Base-by-base conservation (phyloP, 164 flowering plant species). In the Tetracentron sinense region DNA sequence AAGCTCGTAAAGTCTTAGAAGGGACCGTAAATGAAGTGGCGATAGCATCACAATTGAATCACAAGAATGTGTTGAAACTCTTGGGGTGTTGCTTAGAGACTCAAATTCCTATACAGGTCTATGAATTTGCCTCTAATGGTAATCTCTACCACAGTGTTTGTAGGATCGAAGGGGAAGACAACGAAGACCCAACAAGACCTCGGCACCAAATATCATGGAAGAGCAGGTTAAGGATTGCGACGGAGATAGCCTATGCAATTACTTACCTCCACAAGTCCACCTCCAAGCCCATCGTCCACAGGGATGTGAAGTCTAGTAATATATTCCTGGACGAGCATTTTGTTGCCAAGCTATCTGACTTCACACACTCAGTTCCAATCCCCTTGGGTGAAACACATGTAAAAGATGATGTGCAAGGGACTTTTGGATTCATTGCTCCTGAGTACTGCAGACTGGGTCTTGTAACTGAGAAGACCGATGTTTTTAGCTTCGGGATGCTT, bases 31-130 rank as follows among this genome's bases (percentile, higher is more conserved):
- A 53, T 17, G 59, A 63, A 11, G 31, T 28, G 14, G 54, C 20
- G 0, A 30, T 64, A 6, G 30, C 35, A 2, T 55, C 60, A 6
- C 67, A 38, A 17, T 33, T 63, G 23, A 63, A 53, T 20, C 66
- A 63, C n/a, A 63, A 54, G 19, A 53, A 63, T 17, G 58, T 63
- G 29, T 42, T 63, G 31, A 35, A 22, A 10, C 29, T 62, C 21
- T 51, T 62, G n/a, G 65, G 65, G 2, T 52, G 29, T 35, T 62
- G 57, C 25, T 48, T 49, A 15, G 64, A 61, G 16, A 61, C 64
- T 2, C 27, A 61, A 48, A 14, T 61, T 25, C 65, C 57, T 0
- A 50, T 62, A 1, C 28, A 31, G n/a, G 49, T 62, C 23, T 54
- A 33, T 42, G 58, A 63, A 35, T 48, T n/a, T 54, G 25, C n/a